Conservation (phyloP, 2,329 filamentous ascomycete species). For the Microdochium bolleyi region DNA sequence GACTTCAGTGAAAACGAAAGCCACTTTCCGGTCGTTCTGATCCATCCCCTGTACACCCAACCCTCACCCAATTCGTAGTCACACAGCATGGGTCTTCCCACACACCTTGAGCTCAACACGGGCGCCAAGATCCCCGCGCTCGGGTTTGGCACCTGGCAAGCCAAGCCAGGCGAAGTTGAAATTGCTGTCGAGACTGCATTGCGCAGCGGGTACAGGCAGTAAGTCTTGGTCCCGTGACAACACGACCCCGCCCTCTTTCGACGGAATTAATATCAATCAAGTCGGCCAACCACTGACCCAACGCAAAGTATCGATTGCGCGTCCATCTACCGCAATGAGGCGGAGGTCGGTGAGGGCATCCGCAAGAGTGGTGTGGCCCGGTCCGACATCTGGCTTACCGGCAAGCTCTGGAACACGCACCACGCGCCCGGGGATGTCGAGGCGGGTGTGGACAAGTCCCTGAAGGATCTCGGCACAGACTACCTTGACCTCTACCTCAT, state of each 20-base stretch:
- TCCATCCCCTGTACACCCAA: background rate
- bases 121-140: slow-evolving; percentile 30
- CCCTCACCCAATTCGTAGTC: too few relatives aligned
- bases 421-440: slow-evolving; percentile 41
- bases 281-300: background rate
- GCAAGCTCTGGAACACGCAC: slow-evolving; percentile 53
- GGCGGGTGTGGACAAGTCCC: slow-evolving; percentile 35
- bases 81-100: background rate
- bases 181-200: slow-evolving; percentile 38
- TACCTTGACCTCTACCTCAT: slow-evolving; percentile 46
- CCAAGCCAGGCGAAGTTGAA: slow-evolving; percentile 32
- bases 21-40: too few relatives aligned
- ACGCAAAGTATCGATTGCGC: slow-evolving; percentile 33
- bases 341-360: slow-evolving; percentile 32
- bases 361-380: slow-evolving; percentile 27
- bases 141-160: slow-evolving; percentile 31
- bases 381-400: slow-evolving; percentile 41
- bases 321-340: slow-evolving; percentile 35
- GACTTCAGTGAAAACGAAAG: too few relatives aligned
- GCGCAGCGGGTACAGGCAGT: slow-evolving; percentile 31
- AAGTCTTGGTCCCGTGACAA: background rate
- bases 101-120: slow-evolving; percentile 26
- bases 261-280: background rate
- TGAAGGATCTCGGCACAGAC: slow-evolving; percentile 40
- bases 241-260: background rate